Conservation (phyloP, 148 eudicot genomes). For the Diospyros lotus region DNA sequence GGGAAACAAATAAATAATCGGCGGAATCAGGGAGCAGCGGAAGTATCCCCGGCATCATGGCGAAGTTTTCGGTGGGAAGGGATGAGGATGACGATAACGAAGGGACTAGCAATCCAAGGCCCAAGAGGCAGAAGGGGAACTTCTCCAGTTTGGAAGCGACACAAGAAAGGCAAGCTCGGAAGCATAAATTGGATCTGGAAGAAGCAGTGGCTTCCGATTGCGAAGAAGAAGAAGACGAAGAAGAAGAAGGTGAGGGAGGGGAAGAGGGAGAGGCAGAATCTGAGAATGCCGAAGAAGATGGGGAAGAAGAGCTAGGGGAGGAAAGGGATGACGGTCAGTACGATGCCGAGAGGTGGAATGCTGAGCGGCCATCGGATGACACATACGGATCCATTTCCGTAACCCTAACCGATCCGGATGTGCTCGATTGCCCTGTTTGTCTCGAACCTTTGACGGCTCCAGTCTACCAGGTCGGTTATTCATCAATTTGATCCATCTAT, state of each 20-base stretch:
- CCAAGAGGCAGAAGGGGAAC: constrained; percentile 28
- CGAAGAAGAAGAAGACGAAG: not conserved
- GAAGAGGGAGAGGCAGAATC: constrained; percentile 4
- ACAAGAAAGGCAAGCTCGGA: not conserved
- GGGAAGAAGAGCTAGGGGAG: not conserved
- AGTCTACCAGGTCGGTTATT: constrained; percentile 58
- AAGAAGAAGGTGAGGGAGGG: not conserved
- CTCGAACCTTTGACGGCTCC: constrained; percentile 51
- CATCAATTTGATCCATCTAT: not conserved
- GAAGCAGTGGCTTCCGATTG: too few species aligned
- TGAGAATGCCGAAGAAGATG: not conserved
- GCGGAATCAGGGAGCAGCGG: too few species aligned
- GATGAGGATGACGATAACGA: constrained; percentile 37
- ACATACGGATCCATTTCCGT: constrained; percentile 28
- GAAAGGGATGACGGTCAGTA: not conserved
- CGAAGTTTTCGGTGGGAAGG: constrained; percentile 47
- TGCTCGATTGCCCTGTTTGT: constrained; percentile 77
- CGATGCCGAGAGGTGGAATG: not conserved
- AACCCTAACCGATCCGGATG: constrained; percentile 70
- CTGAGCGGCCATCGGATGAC: not conserved
- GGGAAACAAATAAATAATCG: too few species aligned
- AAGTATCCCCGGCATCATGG: constrained; percentile 17
- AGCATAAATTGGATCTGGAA: not conserved
- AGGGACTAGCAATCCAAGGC: constrained; percentile 18
- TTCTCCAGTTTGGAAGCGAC: not conserved